Base-by-base conservation (phyloP, 768 basidiomycete genomes). In the Clitopilus passeckerianus region DNA sequence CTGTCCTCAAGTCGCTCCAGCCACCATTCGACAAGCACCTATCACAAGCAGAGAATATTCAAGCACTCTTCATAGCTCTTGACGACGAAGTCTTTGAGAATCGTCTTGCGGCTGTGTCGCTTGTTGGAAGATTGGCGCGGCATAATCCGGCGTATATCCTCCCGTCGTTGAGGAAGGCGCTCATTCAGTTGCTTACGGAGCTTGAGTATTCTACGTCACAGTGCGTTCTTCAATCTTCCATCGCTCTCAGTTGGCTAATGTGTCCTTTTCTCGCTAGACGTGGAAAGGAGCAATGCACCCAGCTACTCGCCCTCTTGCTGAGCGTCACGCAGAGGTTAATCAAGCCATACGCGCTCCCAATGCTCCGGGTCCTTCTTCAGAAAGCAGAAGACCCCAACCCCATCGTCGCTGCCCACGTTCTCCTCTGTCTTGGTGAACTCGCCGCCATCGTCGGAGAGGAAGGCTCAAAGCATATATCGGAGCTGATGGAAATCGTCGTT, bases 91-190 rank as follows among this genome's bases (percentile, higher is more conserved):
- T 90, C 7, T 96, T 94, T 72, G 88, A 89, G 46, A 95, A 95
- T 68, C 86, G 95, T 16, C 84, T 93, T 33, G 85, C 87, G n/a
- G 95, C 95, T 0, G 91, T 98, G 54, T 73, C 75, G 24, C 80
- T 97, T 61, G 96, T 98, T 60, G 95, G 95, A 0, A 86, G 95
- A 23, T 81, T 98, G 27, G 92, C 95, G 2, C 84, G 85, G 63
- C 91, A 95, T 71, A 98, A 98, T 67, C 95, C 95, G 0, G 95
- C 95, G 16, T 95, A 97, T 75, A 93, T 98, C 23, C 96, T 98
- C 89, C 95, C 95, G 6, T 93, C 92, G 1, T 77, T 98, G 23
- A 83, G 95, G 50, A 97, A 97, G 71, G 87, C 93, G 1, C 77
- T 98, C 58, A 95, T 98, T 58, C 95, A 97, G 69, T 82, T 98